These are phyloP conservation scores for Amborella trichopoda DNA, from an alignment of 164 flowering plant species.

Conservation along the genomic window DNA sequence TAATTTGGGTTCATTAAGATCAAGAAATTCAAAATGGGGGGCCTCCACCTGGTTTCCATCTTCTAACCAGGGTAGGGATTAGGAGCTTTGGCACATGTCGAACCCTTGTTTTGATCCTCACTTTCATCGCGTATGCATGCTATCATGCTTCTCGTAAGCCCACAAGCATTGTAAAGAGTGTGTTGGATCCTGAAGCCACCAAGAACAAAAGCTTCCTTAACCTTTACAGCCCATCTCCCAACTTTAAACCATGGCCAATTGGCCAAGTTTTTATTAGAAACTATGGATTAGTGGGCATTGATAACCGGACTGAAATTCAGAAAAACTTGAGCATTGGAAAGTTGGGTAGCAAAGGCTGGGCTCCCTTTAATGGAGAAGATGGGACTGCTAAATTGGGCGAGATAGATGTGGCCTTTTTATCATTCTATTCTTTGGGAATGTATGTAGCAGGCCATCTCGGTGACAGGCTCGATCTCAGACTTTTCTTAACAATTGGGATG, in stretches of 20 bases:
- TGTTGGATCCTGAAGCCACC: constrained; percentile 43
- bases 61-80: too few relatives aligned
- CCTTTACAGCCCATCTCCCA: neutral
- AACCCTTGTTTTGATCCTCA: constrained; percentile 49
- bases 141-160: constrained; percentile 93
- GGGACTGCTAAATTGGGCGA: constrained; percentile 78
- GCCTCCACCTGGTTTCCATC: too few relatives aligned
- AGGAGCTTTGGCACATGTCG: constrained; percentile 41
- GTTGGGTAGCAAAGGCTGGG: constrained; percentile 41
- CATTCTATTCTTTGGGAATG: constrained; percentile 82
- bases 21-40: too few relatives aligned
- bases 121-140: constrained; percentile 77
- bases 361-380: constrained; percentile 61
- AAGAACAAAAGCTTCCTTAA: neutral
- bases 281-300: constrained; percentile 7
- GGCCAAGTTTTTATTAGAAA: constrained; percentile 43
- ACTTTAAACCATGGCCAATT: constrained; percentile 36
- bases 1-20: too few relatives aligned
- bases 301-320: neutral
- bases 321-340: neutral
- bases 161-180: constrained; percentile 82
- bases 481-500: constrained; percentile 78
- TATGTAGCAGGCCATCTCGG: constrained; percentile 89
- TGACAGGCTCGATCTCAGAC: constrained; percentile 58
- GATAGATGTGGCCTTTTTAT: constrained; percentile 82